Evolutionary conservation across 768 basidiomycete genomes (phyloP).

Genomic region (Leccinellum rugosiceps): DNA sequence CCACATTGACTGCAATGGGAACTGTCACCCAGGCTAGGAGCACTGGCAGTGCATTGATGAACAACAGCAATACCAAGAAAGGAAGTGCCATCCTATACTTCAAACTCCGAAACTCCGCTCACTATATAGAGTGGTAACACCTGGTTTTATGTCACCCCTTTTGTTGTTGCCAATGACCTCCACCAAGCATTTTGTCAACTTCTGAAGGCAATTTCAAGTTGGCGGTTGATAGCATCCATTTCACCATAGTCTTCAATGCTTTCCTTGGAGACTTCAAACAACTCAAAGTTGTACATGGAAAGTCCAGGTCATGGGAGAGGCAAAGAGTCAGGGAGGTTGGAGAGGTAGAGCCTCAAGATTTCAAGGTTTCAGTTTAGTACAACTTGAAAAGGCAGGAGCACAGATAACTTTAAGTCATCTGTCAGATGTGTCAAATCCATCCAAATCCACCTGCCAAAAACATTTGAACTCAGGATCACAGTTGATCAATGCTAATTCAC

Average conservation of each 20-base stretch:
- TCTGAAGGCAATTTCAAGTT: not conserved
- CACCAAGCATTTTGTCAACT: not conserved
- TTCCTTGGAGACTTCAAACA: not conserved
- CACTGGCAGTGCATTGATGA: too few species aligned
- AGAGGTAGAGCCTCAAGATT: not conserved
- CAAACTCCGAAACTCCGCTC: conserved; percentile 28
- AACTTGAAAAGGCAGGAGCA: not conserved
- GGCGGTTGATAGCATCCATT: not conserved
- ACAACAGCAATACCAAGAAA: not conserved
- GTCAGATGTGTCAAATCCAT: not conserved
- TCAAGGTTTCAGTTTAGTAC: not conserved
- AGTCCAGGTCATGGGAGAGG: not conserved
- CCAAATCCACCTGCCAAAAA: not conserved
- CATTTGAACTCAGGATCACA: not conserved
- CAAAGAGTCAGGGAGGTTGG: not conserved
- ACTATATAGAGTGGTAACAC: conserved; percentile 16
- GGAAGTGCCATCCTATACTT: conserved; percentile 1
- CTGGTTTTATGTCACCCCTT: conserved; percentile 27
- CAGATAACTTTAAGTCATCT: too few species aligned
- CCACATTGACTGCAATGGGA: too few species aligned
- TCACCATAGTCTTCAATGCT: not conserved
- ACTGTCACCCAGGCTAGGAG: too few species aligned
- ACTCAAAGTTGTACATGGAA: not conserved
- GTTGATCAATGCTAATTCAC: not conserved
- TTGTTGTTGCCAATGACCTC: conserved; percentile 22